Evolutionary conservation across 257 asterid genomes (phyloP), one percentile per base, ranked within the genome.

Genomic region (Gentiana macrophylla): DNA sequence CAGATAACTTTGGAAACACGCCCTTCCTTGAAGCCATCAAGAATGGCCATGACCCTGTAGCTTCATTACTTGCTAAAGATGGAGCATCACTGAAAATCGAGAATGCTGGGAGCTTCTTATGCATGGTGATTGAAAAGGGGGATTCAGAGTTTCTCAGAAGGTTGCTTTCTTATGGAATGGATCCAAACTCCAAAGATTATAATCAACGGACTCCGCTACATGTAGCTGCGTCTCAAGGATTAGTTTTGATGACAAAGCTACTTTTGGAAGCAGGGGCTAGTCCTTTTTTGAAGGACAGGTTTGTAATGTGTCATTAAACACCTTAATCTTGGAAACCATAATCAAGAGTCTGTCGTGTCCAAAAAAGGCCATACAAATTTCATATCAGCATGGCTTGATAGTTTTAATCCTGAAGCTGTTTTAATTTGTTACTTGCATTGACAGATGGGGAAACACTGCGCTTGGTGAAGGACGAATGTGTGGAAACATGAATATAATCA

Each of bases 261-360:
- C 95, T 84, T n/a, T 32, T 84, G 61, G 94, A 84, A 55, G 94
- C 93, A 2, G 97, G 98, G 48, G 95, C 96, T 36, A 84, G 80
- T 71, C 95, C 87, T 66, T 72, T 76, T 67, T 49, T 75, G 0
- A 81, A 79, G 72, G 98, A 91, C 77, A 87, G 93, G 96, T 84
- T 67, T 8, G 49, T 4, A 15, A 5, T 7, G 44, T 44, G 44
- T 38, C 44, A 38, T 24, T 38, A 38, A 4, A 7, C 8, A 38
- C 44, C 8, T 38, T 38, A 7, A 38, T 7, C 44, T 38, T 24
- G 24, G 24, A 24, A 24, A 38, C 44, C 4, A 38, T 38, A 38
- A 38, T 24, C 24, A 24, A 24, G 24, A 24, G 24, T 24, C 24
- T 24, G 24, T 24, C 44, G 44, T 38, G 4, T 7, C 8, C 44